Evolutionary conservation across 176 grass and related monocot species (phyloP), one percentile per base, ranked within the genome.

Genomic region (Oropetium thomaeum): DNA sequence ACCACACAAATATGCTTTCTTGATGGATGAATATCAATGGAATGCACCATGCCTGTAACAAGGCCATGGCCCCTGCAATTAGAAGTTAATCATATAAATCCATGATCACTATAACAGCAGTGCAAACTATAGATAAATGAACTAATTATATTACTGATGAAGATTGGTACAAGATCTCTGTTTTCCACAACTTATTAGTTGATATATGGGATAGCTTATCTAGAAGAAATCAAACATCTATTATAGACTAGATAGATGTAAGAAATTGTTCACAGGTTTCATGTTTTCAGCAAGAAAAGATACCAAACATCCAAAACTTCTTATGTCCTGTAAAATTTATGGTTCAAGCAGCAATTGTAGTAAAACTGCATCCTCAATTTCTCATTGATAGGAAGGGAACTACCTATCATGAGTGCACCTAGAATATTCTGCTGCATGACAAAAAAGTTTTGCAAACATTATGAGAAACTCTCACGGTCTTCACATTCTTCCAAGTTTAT

Each of bases 1-100:
- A 98, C 95, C 86, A 84, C 66, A 70, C 95, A 98, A 31, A 90
- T 86, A 86, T 98, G 95, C 67, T 98, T 98, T 72, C 95, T 81
- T 27, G 95, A 98, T 47, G 95, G 79, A 85, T 98, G 88, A 71
- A 94, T 94, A 76, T 94, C 95, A 75, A 98, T 79, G 10, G 91
- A 93, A 83, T 94, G 91, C 60, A 93, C 89, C 71, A 98, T 92
- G 10, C 89, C 86, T 1, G 74, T 64, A 38, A 79, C 41, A 10
- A 75, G 81, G 38, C 83, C 88, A 78, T 13, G 88, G 19, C 86
- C 79, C 90, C 94, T 93, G 44, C 35, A 89, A 72, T 51, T 37
- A 58, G 0, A 70, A 60, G 47, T 74, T 84, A 19, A 82, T n/a
- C n/a, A n/a, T n/a, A n/a, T n/a, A n/a, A n/a, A n/a, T 14, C 17